Base-by-base conservation (phyloP, 176 grass and related monocot genomes). In the Raddia distichophylla region DNA sequence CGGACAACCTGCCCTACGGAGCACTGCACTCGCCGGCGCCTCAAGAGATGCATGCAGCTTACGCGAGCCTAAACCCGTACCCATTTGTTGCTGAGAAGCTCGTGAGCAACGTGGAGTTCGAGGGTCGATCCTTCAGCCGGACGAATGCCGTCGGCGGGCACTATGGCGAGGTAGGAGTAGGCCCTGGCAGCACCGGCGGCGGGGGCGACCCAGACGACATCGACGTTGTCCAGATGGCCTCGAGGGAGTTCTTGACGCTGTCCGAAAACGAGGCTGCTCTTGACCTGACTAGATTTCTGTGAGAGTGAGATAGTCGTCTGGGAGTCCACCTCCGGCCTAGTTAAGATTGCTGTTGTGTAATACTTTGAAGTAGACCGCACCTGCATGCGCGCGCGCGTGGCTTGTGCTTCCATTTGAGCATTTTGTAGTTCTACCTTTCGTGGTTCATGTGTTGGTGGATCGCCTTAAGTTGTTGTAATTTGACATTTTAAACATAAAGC, bases 191-290 rank as follows among this genome's bases (percentile, higher is more conserved):
- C 18, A 7, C 13, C 10, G 5, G 13, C 5, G 73, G 58, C 22
- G n/a, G 32, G 8, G 15, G 51, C 7, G 58, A 65, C 16, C 66
- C 9, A 8, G 72, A 40, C 64, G 56, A 49, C 47, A 2, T 9
- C 13, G 8, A 54, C 37, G 60, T 61, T 15, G 60, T 67, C 19
- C 68, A 79, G 32, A 57, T 53, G 60, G 86, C 81, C 32, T 79
- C 86, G 1, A 74, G 74, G 86, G 51, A 88, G 12, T 74, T 83
- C 67, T 4, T 78, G 67, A 51, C 6, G 4, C 78, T 44, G 42
- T 74, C 74, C 8, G 56, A 67, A 2, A 75, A 73, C 5, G 60
- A 67, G 67, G 52, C 32, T 19, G 67, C 43, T n/a, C 52, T 88
- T 14, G 75, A 67, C n/a, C 47, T 78, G 5, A 59, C 7, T 55